These are phyloP conservation scores for Stachybotrys chartarum DNA, from an alignment of 2,329 filamentous ascomycete species.

Conservation along the genomic window DNA sequence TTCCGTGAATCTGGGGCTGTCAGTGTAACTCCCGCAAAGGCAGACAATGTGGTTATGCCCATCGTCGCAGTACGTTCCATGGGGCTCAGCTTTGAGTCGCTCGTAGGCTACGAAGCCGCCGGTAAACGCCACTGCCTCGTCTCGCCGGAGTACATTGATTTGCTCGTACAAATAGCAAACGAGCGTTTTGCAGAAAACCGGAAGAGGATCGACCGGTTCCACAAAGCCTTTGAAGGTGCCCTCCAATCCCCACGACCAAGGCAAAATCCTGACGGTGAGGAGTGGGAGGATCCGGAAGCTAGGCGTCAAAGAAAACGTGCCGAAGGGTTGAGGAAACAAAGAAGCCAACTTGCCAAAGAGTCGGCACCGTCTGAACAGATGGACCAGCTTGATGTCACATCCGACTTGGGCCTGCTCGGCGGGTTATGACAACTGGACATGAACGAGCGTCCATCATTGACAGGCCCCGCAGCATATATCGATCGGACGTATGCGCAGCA, in stretches of 20 bases:
- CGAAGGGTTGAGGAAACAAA: slow-evolving; percentile 46
- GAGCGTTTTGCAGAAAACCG: slow-evolving; percentile 65
- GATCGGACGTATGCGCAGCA: too few relatives aligned
- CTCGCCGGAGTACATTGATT: slow-evolving; percentile 57
- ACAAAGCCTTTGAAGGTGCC: slow-evolving; percentile 36
- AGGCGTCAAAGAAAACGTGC: slow-evolving; percentile 49
- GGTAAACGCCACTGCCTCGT: slow-evolving; percentile 45
- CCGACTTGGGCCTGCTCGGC: not conserved
- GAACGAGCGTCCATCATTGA: too few relatives aligned
- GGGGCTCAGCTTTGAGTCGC: slow-evolving; percentile 73
- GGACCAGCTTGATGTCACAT: not conserved
- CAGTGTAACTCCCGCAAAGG: slow-evolving; percentile 40
- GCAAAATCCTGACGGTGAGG: slow-evolving; percentile 25
- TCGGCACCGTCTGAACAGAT: not conserved
- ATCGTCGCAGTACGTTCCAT: slow-evolving; percentile 83
- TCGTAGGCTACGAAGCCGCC: slow-evolving; percentile 54
- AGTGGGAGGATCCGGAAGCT: slow-evolving; percentile 48
- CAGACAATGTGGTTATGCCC: slow-evolving; percentile 40
- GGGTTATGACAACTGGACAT: not conserved
- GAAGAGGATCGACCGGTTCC: slow-evolving; percentile 61
- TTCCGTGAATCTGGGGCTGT: slow-evolving; percentile 88
- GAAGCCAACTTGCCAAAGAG: not conserved
- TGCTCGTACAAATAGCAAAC: slow-evolving; percentile 64
- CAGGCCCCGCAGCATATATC: too few relatives aligned
- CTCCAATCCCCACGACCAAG: slow-evolving; percentile 16